Percentiles rank a stretch among this genome's conserved stretches.
These are phyloP conservation scores for Multifurca ochricompacta DNA, from an alignment of 768 basidiomycete species.

Conservation along the genomic window DNA sequence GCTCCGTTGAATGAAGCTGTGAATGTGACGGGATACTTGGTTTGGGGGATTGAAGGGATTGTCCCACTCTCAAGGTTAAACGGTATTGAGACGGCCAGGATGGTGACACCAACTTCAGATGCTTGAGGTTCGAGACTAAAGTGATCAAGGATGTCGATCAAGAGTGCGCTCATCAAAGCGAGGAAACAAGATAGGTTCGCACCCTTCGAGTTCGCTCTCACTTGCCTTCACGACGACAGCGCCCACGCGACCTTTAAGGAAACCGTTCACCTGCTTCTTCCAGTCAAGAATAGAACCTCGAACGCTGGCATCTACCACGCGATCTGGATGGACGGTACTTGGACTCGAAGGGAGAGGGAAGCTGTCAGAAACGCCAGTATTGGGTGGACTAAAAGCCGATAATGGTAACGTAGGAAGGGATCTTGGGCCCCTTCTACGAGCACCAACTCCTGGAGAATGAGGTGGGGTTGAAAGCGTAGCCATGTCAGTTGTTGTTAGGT, in stretches of 20 bases:
- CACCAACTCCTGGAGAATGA: constrained; percentile 36
- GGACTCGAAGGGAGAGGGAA: constrained; percentile 68
- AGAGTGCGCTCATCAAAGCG: background rate
- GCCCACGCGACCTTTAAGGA: constrained; percentile 37
- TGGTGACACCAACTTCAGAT: constrained; percentile 5
- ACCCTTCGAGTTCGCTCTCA: constrained; percentile 35
- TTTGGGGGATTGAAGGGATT: constrained; percentile 31
- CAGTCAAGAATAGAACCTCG: constrained; percentile 40
- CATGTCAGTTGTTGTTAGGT: background rate
- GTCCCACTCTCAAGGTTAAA: constrained; percentile 47
- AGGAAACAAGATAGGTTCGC: constrained; percentile 22
- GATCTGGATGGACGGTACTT: constrained; percentile 51
- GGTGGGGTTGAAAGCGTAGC: constrained; percentile 21
- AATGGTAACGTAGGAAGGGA: constrained; percentile 63
- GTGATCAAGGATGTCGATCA: background rate
- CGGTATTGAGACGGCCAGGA: constrained; percentile 55
- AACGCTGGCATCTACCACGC: constrained; percentile 64
- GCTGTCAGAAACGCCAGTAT: constrained; percentile 53
- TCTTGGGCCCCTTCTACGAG: constrained; percentile 56
- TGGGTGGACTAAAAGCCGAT: constrained; percentile 70
- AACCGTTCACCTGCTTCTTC: constrained; percentile 43
- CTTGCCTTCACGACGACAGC: constrained; percentile 40
- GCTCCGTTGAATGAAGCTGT: constrained; percentile 47
- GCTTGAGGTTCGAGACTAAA: constrained; percentile 20
- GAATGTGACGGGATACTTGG: constrained; percentile 42